Percentiles rank a stretch among this genome's conserved stretches.
Evolutionary conservation across 345 rosid species (phyloP).

Genomic region (Gossypium arboreum): DNA sequence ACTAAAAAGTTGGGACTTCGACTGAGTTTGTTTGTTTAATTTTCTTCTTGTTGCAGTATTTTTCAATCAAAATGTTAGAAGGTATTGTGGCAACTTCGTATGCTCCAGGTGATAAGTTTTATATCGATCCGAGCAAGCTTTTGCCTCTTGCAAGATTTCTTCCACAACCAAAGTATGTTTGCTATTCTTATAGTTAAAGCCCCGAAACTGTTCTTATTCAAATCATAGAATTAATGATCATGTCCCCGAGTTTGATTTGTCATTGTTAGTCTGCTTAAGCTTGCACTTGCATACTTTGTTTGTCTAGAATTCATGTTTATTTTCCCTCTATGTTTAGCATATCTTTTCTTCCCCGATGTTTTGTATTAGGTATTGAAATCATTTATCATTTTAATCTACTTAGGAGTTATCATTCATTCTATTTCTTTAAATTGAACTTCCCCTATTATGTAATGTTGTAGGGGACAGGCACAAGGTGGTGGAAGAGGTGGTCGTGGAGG

Average conservation of each 20-base stretch:
- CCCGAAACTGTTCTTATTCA: neutral
- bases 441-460: conserved; percentile 19
- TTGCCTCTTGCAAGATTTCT: conserved; percentile 85
- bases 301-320: neutral
- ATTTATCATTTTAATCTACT: too few relatives aligned
- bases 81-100: conserved; percentile 92
- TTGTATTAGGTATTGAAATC: neutral
- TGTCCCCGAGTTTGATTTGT: neutral
- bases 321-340: neutral
- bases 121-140: conserved; percentile 71
- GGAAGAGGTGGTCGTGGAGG: conserved; percentile 53
- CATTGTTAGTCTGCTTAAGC: neutral
- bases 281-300: neutral
- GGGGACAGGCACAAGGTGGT: conserved; percentile 40
- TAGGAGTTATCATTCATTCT: neutral
- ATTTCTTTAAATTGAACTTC: neutral
- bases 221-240: neutral
- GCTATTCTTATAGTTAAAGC: neutral
- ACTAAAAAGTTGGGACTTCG: neutral
- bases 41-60: conserved; percentile 36
- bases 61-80: conserved; percentile 90
- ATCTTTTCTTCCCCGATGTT: neutral
- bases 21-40: neutral
- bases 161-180: conserved; percentile 82
- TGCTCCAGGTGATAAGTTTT: conserved; percentile 71